A percentile compares a stretch with the other conserved stretches of the same genome.
phyloP scores from a whole-genome alignment of 148 eudicot species.

The Amaranthus hypochondriacus region DNA sequence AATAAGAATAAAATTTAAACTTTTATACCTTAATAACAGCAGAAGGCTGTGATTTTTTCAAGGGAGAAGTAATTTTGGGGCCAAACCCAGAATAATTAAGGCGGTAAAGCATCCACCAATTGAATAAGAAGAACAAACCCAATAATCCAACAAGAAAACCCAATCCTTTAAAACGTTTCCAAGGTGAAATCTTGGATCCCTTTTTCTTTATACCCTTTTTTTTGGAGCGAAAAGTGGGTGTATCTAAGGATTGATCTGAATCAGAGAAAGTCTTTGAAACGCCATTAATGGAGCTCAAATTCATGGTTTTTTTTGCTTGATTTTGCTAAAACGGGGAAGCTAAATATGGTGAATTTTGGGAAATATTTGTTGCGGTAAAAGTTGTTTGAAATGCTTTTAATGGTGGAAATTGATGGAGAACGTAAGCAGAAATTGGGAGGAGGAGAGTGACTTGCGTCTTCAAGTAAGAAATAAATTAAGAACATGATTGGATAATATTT shows the following conservation, averaged over 20 bases:
- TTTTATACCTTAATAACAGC: constrained; percentile 44
- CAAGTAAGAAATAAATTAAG: constrained; percentile 3
- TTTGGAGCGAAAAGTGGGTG: constrained; percentile 6
- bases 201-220: constrained; percentile 25
- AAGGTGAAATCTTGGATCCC: constrained; percentile 24
- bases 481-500: constrained; percentile 14
- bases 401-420: constrained; percentile 8
- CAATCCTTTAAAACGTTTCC: constrained; percentile 35
- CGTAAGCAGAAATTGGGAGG: constrained; percentile 12
- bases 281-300: constrained; percentile 23
- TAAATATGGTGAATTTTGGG: neutral
- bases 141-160: constrained; percentile 43
- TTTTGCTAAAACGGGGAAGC: neutral
- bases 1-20: neutral
- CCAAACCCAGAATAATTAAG: constrained; percentile 40
- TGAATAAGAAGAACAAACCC: constrained; percentile 45
- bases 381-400: neutral
- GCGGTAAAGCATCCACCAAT: constrained; percentile 84
- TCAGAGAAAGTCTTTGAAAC: constrained; percentile 16
- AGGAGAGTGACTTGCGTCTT: constrained; percentile 23
- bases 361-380: neutral
- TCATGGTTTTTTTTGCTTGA: constrained; percentile 10
- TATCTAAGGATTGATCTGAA: constrained; percentile 19
- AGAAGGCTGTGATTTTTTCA: constrained; percentile 29
- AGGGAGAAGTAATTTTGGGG: constrained; percentile 27